Percentiles rank a stretch among this genome's conserved stretches.
Evolutionary conservation across 345 rosid genomes (phyloP).

Genomic region (Pelargonium nanum): DNA sequence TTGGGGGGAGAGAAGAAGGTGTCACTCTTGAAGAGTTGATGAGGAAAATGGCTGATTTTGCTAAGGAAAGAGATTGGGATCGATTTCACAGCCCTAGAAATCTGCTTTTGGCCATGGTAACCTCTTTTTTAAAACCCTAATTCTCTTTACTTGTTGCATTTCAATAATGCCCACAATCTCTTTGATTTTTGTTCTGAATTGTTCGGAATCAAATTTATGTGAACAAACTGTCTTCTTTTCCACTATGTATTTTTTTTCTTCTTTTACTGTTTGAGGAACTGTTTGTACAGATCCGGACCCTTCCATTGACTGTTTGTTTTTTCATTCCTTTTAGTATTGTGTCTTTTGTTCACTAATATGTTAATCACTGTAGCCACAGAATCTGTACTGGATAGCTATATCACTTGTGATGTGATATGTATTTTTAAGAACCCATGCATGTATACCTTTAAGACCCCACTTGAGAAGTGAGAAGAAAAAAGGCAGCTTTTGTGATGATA

Average conservation of each 20-base stretch:
- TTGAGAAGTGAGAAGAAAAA: not conserved
- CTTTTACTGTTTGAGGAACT: not conserved
- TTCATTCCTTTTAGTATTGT: too few species aligned
- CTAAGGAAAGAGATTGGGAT: slow-evolving; percentile 43
- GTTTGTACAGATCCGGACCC: not conserved
- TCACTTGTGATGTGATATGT: too few species aligned
- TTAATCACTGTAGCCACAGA: not conserved
- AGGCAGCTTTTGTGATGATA: not conserved
- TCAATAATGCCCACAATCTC: not conserved
- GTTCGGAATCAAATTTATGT: not conserved
- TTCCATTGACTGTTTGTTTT: too few species aligned
- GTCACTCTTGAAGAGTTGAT: slow-evolving; percentile 38
- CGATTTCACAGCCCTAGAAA: slow-evolving; percentile 50
- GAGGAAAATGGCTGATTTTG: slow-evolving; percentile 38
- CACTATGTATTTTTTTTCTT: not conserved
- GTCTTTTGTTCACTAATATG: not conserved
- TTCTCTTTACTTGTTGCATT: too few species aligned
- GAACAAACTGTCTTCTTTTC: too few species aligned
- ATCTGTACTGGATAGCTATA: too few species aligned
- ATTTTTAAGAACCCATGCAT: too few species aligned
- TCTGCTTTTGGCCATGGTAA: slow-evolving; percentile 45
- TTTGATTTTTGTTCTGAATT: not conserved
- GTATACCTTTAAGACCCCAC: too few species aligned
- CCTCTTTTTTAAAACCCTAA: not conserved
- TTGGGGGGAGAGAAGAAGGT: slow-evolving; percentile 10